Base-by-base conservation (phyloP, 768 basidiomycete species). In the Xanthoconium purpureum region DNA sequence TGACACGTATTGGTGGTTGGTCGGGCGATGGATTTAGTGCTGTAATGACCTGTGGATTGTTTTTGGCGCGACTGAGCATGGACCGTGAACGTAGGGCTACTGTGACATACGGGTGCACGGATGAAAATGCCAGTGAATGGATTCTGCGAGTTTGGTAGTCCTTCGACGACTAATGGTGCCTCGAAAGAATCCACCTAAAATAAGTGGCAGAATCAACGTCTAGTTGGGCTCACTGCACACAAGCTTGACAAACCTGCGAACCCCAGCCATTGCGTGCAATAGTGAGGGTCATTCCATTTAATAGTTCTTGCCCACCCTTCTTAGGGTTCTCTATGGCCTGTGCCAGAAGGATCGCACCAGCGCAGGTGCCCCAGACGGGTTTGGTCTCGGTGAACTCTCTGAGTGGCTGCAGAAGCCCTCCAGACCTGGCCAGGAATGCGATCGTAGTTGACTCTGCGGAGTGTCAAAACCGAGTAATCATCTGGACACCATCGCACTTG, bases 291-390 rank as follows among this genome's bases (percentile, higher is more conserved):
- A 97, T 82, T 9, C 88, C 93, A 32, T 86, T 86, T 12, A 96
- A 74, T 14, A 94, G 78, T 63, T 94, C 90, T 70, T 96, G 94
- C 1, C 93, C 93, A 32, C 89, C 91, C 64, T 85, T 87, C 76
- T 93, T 94, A 4, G 85, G 82, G 43, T 88, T 87, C 43, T 87
- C 83, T 3, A 92, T 82, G 13, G 78, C 74, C 59, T 87, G 79
- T 3, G 94, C 82, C 45, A 98, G 81, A 18, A 98, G 76, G 51
- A 98, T 97, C 39, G 94, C 94, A 12, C 96, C 95, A 0, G 95
- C 95, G 71, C 95, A 98, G 0, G 94, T 97, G 3, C 95, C 95
- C 94, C 94, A 98, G 3, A 94, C 83, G 0, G 92, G 85, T 66
- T 88, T 92, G 1, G 65, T 69, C 60, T 76, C 76, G n/a, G 86